Evolutionary conservation across 768 basidiomycete genomes (phyloP), one percentile per base, ranked within the genome.

Genomic region (Fistulinella prunicolor): DNA sequence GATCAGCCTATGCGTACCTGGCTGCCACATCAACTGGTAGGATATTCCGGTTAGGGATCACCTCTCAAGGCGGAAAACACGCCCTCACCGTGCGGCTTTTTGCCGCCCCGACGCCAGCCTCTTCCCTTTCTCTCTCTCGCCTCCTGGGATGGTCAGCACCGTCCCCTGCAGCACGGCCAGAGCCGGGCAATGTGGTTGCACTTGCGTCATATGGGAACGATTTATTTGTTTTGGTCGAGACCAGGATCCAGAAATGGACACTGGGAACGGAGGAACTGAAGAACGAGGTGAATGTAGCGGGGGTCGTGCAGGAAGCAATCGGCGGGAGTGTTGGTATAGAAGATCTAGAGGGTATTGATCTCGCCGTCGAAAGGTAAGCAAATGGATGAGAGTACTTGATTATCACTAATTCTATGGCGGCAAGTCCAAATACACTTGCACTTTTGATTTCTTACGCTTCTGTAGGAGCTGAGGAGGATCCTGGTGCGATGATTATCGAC

Each of bases 281-380:
- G 3, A 48, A 75, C 29, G 85, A 88, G 52, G 67, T 70, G 36
- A 83, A 87, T 51, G 59, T 86, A n/a, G 70, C 73, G 0, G 70
- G 57, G 0, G 66, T 79, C 17, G 67, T 85, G 9, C 70, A 72
- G 6, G 60, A 70, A 1, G 78, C 77, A 17, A 64, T 89, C 19
- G 65, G 76, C 34, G 66, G 70, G 28, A 69, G 68, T 0, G 72
- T 79, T 42, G 63, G 71, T 7, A 72, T 75, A 47, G 67, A 88
- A 35, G 87, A 89, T 55, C 67, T 92, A 4, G 89, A 92, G 60
- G 65, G 90, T 34, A 69, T 89, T 38, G 89, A 91, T 70, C 55
- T 89, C 28, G 78, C 78, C 6, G 63, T 85, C 16, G 79, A 82
- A 45, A 72, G 72, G 85, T 85, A 49, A 44, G 74, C 51, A 52